A percentile compares a stretch with the other conserved stretches of the same genome.
These are phyloP conservation scores for Luzula sylvatica DNA, from an alignment of 176 grass and related monocot genomes.

Conservation along the genomic window DNA sequence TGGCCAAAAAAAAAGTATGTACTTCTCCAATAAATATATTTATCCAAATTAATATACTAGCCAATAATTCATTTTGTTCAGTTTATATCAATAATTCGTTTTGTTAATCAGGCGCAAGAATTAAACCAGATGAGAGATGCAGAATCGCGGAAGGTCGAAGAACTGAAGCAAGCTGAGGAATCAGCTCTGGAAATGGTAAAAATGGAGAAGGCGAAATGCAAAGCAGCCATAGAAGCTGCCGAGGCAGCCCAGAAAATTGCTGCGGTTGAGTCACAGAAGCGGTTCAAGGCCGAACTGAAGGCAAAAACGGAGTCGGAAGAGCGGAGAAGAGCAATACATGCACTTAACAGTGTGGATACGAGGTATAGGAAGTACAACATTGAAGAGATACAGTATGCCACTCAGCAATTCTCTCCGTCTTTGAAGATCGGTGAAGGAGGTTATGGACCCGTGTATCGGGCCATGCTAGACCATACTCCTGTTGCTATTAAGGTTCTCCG, in stretches of 20 bases:
- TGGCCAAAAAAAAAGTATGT: slow-evolving; percentile 63
- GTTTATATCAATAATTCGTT: no score
- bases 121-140: slow-evolving; percentile 62
- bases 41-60: no score
- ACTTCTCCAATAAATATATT: neutral
- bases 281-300: slow-evolving; percentile 65
- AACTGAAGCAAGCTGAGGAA: slow-evolving; percentile 59
- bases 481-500: slow-evolving; percentile 84
- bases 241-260: slow-evolving; percentile 73
- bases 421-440: slow-evolving; percentile 95
- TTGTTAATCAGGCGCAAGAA: slow-evolving; percentile 67
- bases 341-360: slow-evolving; percentile 31
- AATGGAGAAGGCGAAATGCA: slow-evolving; percentile 86
- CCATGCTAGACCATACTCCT: slow-evolving; percentile 67
- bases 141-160: slow-evolving; percentile 48
- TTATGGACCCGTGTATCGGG: slow-evolving; percentile 87
- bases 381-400: slow-evolving; percentile 79
- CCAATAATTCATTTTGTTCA: no score
- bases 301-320: slow-evolving; percentile 53
- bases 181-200: slow-evolving; percentile 60
- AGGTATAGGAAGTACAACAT: slow-evolving; percentile 86
- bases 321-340: slow-evolving; percentile 43
- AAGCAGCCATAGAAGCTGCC: slow-evolving; percentile 77
- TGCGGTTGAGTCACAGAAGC: slow-evolving; percentile 66
- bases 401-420: slow-evolving; percentile 46